These are phyloP conservation scores for Botryosphaeria dothidea DNA, from an alignment of 2,329 filamentous ascomycete genomes.

Conservation along the genomic window DNA sequence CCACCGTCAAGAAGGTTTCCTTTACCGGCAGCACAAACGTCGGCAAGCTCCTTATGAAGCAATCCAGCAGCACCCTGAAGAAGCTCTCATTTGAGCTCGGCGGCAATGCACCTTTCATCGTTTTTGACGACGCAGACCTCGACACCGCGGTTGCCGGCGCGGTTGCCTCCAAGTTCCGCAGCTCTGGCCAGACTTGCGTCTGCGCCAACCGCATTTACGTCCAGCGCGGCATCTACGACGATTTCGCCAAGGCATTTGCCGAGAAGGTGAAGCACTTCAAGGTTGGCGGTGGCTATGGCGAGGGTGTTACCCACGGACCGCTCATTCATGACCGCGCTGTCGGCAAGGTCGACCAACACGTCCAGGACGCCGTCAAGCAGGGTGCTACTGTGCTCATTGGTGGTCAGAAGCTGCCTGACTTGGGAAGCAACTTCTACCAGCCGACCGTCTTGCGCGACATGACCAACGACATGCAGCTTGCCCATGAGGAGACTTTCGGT, in stretches of 20 bases:
- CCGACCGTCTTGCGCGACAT: conserved; percentile 88
- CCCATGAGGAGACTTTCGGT: conserved; percentile 90
- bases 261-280: conserved; percentile 73
- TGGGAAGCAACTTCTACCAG: conserved; percentile 85
- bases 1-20: conserved; percentile 81
- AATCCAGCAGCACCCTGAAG: conserved; percentile 81
- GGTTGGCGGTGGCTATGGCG: conserved; percentile 72
- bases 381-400: conserved; percentile 75
- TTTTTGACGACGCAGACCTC: conserved; percentile 92
- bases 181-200: conserved; percentile 93
- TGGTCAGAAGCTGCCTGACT: conserved; percentile 66
- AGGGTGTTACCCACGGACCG: conserved; percentile 75
- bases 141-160: conserved; percentile 82
- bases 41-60: conserved; percentile 82
- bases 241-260: conserved; percentile 68
- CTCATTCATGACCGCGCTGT: conserved; percentile 84
- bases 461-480: conserved; percentile 80
- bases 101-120: conserved; percentile 93
- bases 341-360: conserved; percentile 75
- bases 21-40: conserved; percentile 79
- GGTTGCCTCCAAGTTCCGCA: conserved; percentile 87
- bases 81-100: conserved; percentile 88
- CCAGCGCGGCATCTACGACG: conserved; percentile 75
- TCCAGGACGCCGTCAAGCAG: conserved; percentile 75
- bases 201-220: conserved; percentile 76